Conservation (phyloP, 495 filamentous ascomycete genomes). For the Terfezia claveryi region DNA sequence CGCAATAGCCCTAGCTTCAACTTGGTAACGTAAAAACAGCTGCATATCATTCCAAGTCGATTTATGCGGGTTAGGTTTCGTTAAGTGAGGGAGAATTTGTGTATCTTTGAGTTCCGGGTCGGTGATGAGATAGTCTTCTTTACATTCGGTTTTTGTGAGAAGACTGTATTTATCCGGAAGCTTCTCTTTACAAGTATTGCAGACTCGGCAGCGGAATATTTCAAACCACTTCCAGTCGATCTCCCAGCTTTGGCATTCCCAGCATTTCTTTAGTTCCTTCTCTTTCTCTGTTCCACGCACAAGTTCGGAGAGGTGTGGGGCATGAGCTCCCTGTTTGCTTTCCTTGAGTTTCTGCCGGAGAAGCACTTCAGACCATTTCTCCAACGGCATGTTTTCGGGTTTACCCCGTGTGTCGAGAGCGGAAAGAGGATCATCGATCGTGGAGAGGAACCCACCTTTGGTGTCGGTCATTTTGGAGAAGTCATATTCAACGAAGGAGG, state of each 20-base stretch:
- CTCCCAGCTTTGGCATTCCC: constrained; percentile 62
- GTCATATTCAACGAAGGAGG: constrained; percentile 89
- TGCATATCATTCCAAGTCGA: constrained; percentile 96
- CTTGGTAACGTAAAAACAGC: constrained; percentile 80
- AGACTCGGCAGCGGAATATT: constrained; percentile 46
- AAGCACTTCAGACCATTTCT: constrained; percentile 65
- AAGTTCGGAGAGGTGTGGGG: constrained; percentile 45
- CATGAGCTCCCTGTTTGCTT: constrained; percentile 35
- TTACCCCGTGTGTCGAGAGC: constrained; percentile 25
- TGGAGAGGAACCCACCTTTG: constrained; percentile 76
- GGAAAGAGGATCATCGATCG: constrained; percentile 56
- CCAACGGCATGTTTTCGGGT: constrained; percentile 69
- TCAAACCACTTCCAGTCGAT: constrained; percentile 93
- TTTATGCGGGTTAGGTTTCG: constrained; percentile 84
- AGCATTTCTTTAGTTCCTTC: constrained; percentile 46
- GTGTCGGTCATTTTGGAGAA: constrained; percentile 95
- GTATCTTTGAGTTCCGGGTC: constrained; percentile 75
- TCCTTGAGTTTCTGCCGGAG: neutral
- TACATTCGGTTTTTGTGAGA: constrained; percentile 87
- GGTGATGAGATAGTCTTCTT: constrained; percentile 84
- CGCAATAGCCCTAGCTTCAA: constrained; percentile 63
- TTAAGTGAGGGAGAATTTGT: constrained; percentile 67
- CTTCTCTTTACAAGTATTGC: constrained; percentile 63
- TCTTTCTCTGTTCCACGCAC: constrained; percentile 48
- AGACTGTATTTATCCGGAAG: constrained; percentile 77